Conservation (phyloP, 2,329 filamentous ascomycete genomes). For the Tolypocladium tropicale region DNA sequence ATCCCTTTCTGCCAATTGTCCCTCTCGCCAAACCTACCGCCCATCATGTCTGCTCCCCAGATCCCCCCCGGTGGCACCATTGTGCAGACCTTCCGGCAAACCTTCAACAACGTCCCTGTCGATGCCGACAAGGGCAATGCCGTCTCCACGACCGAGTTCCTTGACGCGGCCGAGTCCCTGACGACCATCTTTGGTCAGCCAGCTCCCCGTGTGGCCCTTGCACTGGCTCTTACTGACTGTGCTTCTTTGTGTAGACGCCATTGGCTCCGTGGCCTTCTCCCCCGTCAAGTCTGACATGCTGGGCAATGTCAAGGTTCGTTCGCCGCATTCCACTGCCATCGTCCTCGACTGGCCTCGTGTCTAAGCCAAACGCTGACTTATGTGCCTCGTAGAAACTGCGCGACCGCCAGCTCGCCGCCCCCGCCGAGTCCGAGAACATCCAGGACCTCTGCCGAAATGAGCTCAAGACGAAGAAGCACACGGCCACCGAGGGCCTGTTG, state of each 20-base stretch:
- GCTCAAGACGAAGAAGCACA: conserved; percentile 80
- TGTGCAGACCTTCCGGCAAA: conserved; percentile 75
- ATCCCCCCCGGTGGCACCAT: conserved; percentile 63
- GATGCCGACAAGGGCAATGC: conserved; percentile 64
- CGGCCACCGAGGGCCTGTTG: conserved; percentile 76
- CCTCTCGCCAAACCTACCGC: not conserved
- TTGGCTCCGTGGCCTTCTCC: conserved; percentile 67
- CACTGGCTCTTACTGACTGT: not conserved
- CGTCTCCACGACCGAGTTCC: conserved; percentile 76
- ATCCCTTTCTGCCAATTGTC: not conserved
- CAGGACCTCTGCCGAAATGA: conserved; percentile 82
- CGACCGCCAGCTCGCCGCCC: conserved; percentile 68
- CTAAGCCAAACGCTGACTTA: not conserved
- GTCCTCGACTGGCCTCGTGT: not conserved
- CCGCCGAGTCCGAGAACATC: conserved; percentile 69
- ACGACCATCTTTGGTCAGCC: conserved; percentile 73
- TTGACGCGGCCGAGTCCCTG: conserved; percentile 81
- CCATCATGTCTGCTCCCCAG: conserved; percentile 40
- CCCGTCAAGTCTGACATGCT: conserved; percentile 87
- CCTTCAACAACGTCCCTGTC: conserved; percentile 75
- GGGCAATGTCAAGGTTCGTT: conserved; percentile 76
- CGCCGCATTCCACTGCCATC: not conserved
- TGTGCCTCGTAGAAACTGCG: conserved; percentile 65
- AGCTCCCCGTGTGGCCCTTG: not conserved
- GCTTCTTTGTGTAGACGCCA: conserved; percentile 35